Evolutionary conservation across 495 filamentous ascomycete species (phyloP).

Genomic region (Annulohypoxylon moriforme): DNA sequence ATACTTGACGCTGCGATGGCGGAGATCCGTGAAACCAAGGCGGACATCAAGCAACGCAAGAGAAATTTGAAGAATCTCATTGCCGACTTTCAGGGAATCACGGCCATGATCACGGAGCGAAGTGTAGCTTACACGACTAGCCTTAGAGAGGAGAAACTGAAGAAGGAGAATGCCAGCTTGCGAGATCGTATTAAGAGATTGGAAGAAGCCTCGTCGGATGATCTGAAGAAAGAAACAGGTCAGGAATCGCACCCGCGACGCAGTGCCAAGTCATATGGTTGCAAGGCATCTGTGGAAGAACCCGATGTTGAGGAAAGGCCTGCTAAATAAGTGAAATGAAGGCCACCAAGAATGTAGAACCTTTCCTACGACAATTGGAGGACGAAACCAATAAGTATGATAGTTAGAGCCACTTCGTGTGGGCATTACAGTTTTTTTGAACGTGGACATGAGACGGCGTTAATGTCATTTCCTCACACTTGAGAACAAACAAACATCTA

Average conservation of each 20-base stretch:
- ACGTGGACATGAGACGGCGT: neutral
- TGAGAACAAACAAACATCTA: neutral
- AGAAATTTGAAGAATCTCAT: neutral
- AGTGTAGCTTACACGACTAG: neutral
- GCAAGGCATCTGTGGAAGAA: neutral
- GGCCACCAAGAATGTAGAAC: neutral
- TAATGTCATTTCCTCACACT: neutral
- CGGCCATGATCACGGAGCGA: neutral
- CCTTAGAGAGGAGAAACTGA: neutral
- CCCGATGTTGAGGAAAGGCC: neutral
- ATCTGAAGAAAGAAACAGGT: neutral
- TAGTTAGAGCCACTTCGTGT: neutral
- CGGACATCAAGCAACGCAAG: neutral
- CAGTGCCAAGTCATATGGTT: neutral
- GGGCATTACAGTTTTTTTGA: neutral
- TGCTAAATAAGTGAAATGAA: neutral
- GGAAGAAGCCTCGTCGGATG: neutral
- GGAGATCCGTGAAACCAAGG: neutral
- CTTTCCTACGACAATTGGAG: neutral
- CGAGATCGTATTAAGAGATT: neutral
- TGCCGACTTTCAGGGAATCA: neutral
- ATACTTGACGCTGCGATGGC: neutral
- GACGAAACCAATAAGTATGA: neutral
- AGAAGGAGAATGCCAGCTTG: neutral
- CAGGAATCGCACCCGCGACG: neutral